Evolutionary conservation across 768 basidiomycete genomes (phyloP).

Genomic region (Antrodiella citrinella): DNA sequence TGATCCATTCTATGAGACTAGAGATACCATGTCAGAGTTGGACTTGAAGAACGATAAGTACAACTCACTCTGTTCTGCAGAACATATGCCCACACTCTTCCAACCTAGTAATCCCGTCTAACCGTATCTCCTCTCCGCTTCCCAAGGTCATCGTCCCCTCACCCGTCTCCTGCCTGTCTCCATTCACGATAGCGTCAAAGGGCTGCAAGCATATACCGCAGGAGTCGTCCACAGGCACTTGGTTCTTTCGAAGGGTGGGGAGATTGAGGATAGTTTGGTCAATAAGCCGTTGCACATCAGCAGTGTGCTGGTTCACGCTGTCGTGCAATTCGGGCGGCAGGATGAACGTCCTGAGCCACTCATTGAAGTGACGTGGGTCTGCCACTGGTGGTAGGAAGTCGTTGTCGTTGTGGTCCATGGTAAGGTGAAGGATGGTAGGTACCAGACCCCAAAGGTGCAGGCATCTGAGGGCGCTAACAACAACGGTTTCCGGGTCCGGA

Average conservation of each 20-base stretch:
- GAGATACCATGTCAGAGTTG: background rate
- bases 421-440: background rate
- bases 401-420: background rate
- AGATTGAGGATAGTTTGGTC: conserved; percentile 33
- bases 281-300: conserved; percentile 21
- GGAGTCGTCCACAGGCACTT: conserved; percentile 39
- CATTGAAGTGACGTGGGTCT: too few relatives aligned
- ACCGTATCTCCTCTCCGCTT: conserved; percentile 15
- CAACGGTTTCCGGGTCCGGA: background rate
- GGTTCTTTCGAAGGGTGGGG: conserved; percentile 32
- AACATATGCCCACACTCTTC: conserved; percentile 58
- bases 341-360: too few relatives aligned
- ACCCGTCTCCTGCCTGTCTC: conserved; percentile 4
- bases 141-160: conserved; percentile 3
- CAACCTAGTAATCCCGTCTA: conserved; percentile 47
- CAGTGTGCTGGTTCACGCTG: too few relatives aligned
- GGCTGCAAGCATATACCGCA: conserved; percentile 62
- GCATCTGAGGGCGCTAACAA: too few relatives aligned
- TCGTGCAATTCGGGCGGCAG: too few relatives aligned
- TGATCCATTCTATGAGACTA: conserved; percentile 65
- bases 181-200: conserved; percentile 36
- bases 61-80: conserved; percentile 53
- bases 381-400: too few relatives aligned
- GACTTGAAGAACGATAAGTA: background rate
- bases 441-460: too few relatives aligned